These are phyloP conservation scores for Pseudonitzschia multiseries DNA, from an alignment of 108 stramenopile genomes.

Conservation along the genomic window DNA sequence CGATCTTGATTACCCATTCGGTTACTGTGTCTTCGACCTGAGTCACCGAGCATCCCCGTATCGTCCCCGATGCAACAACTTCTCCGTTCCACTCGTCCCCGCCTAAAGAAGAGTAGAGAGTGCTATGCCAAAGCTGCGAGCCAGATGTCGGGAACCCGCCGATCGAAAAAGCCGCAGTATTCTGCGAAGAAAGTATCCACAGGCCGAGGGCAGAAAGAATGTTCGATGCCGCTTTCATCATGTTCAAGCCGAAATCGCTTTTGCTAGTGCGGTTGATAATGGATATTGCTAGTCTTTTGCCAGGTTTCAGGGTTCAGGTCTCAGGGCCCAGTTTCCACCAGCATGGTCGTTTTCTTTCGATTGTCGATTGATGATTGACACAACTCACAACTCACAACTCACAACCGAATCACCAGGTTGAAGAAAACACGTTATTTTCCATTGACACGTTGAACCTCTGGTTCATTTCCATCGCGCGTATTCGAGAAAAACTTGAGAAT, in stretches of 20 bases:
- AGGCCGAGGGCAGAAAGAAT: not conserved
- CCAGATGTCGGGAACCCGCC: not conserved
- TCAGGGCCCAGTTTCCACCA: too few species aligned
- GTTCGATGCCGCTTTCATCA: not conserved
- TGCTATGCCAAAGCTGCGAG: not conserved
- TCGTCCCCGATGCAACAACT: slow-evolving; percentile 56
- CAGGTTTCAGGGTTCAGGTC: too few species aligned
- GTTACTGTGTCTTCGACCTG: slow-evolving; percentile 48
- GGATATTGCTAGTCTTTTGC: too few species aligned
- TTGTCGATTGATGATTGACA: too few species aligned
- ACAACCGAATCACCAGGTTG: not conserved
- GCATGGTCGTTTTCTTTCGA: too few species aligned
- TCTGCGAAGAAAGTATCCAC: not conserved
- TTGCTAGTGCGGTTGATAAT: too few species aligned
- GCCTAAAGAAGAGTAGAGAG: not conserved
- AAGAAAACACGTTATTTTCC: not conserved
- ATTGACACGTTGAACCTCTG: not conserved
- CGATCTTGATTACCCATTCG: slow-evolving; percentile 68
- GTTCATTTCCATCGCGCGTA: too few species aligned
- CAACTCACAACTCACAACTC: not conserved
- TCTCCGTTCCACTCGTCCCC: slow-evolving; percentile 56
- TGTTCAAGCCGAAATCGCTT: too few species aligned
- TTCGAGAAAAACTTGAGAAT: too few species aligned
- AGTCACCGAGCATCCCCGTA: slow-evolving; percentile 57
- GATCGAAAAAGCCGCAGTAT: not conserved